Conservation (phyloP, 306 rosid species). For the Prunus padus region DNA sequence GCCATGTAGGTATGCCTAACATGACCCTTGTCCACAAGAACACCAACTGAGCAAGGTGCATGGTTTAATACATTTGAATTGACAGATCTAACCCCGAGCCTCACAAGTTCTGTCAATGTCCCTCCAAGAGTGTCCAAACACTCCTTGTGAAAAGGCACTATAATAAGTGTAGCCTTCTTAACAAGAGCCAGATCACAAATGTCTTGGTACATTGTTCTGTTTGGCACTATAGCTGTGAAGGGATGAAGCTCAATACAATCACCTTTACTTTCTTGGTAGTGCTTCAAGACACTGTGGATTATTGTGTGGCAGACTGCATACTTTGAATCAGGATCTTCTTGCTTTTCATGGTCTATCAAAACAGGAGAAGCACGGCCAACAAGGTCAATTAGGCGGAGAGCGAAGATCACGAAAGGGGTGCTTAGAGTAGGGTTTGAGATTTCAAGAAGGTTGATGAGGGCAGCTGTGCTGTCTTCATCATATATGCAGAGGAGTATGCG, state of each 20-base stretch:
- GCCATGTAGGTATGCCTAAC: not conserved
- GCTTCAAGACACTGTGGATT: slow-evolving; percentile 36
- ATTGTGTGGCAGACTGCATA: slow-evolving; percentile 35
- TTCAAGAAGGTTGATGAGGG: slow-evolving; percentile 50
- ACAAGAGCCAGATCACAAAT: slow-evolving; percentile 58
- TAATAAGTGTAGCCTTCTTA: slow-evolving; percentile 46
- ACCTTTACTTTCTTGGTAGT: slow-evolving; percentile 29
- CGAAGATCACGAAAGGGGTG: slow-evolving; percentile 41
- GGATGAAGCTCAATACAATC: slow-evolving; percentile 35
- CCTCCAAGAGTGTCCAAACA: slow-evolving; percentile 6
- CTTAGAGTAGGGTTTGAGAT: slow-evolving; percentile 42
- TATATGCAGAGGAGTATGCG: slow-evolving; percentile 42
- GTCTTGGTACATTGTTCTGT: slow-evolving; percentile 61
- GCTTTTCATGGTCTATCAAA: slow-evolving; percentile 53
- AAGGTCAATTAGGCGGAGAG: slow-evolving; percentile 54
- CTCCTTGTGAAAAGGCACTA: slow-evolving; percentile 46
- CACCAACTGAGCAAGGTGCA: slow-evolving; percentile 83
- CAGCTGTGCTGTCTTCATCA: slow-evolving; percentile 34
- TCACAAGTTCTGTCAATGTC: not conserved
- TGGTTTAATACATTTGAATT: slow-evolving; percentile 41
- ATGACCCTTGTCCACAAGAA: slow-evolving; percentile 58
- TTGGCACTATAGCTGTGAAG: slow-evolving; percentile 53
- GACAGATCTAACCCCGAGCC: slow-evolving; percentile 14
- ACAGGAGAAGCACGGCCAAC: slow-evolving; percentile 61
- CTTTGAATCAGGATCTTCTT: slow-evolving; percentile 37